Conservation (phyloP, 306 rosid species). For the Malus sylvestris region DNA sequence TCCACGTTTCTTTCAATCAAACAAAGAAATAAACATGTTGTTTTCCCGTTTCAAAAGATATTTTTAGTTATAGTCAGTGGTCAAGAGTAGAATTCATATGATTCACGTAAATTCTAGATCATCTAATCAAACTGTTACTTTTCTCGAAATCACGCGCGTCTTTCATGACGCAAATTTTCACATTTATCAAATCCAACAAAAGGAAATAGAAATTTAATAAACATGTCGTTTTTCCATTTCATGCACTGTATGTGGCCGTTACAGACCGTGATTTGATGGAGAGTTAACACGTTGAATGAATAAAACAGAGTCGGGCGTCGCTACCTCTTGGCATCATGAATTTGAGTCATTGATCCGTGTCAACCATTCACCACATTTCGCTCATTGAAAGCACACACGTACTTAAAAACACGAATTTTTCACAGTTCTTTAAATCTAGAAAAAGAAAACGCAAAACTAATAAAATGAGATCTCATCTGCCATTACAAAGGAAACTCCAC, state of each 20-base stretch:
- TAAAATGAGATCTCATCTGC: neutral
- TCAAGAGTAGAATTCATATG: too few relatives aligned
- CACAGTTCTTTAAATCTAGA: too few relatives aligned
- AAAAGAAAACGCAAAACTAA: too few relatives aligned
- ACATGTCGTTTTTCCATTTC: too few relatives aligned
- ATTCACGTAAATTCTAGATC: neutral
- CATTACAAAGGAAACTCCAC: neutral
- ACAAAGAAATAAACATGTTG: neutral
- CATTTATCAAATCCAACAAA: slow-evolving; percentile 12
- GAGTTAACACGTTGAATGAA: neutral
- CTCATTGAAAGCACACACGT: too few relatives aligned
- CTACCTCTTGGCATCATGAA: neutral
- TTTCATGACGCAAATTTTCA: slow-evolving; percentile 12
- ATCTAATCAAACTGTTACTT: neutral
- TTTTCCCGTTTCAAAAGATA: too few relatives aligned
- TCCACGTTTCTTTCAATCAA: neutral
- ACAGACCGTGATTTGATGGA: too few relatives aligned
- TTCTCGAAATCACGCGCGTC: neutral
- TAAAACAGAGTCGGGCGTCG: neutral
- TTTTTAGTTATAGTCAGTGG: too few relatives aligned
- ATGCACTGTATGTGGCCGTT: neutral
- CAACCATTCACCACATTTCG: neutral
- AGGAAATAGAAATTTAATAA: neutral
- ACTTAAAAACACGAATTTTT: neutral
- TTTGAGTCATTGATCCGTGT: neutral